Percentiles rank a stretch among this genome's conserved stretches.
phyloP scores from a whole-genome alignment of 306 rosid species.

The Potentilla sterilis region DNA sequence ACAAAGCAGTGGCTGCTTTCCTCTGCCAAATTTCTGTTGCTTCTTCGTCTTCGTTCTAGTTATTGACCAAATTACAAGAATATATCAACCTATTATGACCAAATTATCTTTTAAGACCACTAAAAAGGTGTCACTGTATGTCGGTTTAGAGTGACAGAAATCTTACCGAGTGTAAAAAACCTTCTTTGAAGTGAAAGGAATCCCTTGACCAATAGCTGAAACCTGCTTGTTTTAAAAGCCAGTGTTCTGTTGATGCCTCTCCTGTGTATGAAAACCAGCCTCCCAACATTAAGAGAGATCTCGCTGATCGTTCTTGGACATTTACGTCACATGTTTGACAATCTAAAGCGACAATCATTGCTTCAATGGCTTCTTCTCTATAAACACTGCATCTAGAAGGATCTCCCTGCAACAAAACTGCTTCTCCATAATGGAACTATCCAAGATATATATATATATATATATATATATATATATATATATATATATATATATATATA shows the following conservation, averaged over 20 bases:
- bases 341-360: slow-evolving; percentile 51
- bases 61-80: slow-evolving; percentile 8
- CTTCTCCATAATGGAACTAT: slow-evolving; percentile 59
- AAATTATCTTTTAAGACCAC: not conserved
- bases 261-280: slow-evolving; percentile 62
- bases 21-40: slow-evolving; percentile 60
- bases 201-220: slow-evolving; percentile 38
- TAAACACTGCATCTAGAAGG: slow-evolving; percentile 54
- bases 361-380: slow-evolving; percentile 78
- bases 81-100: not conserved
- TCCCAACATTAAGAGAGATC: slow-evolving; percentile 65
- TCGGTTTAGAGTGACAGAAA: not conserved
- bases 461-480: too few species aligned
- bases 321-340: slow-evolving; percentile 36
- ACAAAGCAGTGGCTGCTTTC: slow-evolving; percentile 52
- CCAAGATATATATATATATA: too few species aligned
- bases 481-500: too few species aligned
- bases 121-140: not conserved
- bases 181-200: slow-evolving; percentile 38
- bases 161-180: slow-evolving; percentile 40
- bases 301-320: slow-evolving; percentile 59
- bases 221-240: slow-evolving; percentile 73
- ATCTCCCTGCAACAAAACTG: slow-evolving; percentile 82
- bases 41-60: slow-evolving; percentile 53
- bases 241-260: slow-evolving; percentile 48